Evolutionary conservation across 768 basidiomycete species (phyloP).

Genomic region (Collybiopsis luxurians): DNA sequence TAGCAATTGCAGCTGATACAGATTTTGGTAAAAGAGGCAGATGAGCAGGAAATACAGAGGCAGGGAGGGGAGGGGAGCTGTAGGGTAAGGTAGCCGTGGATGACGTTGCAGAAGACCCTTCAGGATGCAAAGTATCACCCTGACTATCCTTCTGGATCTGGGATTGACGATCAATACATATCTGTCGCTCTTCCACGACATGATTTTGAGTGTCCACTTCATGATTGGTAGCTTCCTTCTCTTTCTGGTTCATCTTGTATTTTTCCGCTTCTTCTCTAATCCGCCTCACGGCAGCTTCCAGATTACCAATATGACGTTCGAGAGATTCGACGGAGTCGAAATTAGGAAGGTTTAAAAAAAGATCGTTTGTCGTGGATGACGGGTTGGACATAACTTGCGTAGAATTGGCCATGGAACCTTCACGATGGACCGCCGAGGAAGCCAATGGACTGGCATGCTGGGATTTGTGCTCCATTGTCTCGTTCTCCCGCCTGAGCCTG

Average conservation of each 20-base stretch:
- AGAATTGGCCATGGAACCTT: no score
- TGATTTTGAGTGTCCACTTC: no score
- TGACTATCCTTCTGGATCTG: no score
- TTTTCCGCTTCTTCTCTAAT: neutral
- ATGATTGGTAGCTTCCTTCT: neutral
- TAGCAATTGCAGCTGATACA: neutral
- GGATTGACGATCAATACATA: no score
- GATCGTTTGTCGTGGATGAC: no score
- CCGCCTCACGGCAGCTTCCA: neutral
- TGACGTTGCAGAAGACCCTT: no score
- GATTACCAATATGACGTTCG: neutral
- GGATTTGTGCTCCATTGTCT: neutral
- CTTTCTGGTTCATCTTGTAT: neutral
- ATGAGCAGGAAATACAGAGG: neutral
- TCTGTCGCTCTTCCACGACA: no score
- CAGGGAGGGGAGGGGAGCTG: neutral
- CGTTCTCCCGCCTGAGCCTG: neutral
- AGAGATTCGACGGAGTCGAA: neutral
- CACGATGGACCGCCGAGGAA: neutral
- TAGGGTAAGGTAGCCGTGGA: no score
- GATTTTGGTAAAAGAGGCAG: neutral
- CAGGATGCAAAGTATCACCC: no score
- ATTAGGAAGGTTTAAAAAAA: neutral
- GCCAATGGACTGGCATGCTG: neutral
- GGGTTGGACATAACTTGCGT: no score